Evolutionary conservation across 176 grass and related monocot species (phyloP).

Genomic region (Raddia distichophylla): DNA sequence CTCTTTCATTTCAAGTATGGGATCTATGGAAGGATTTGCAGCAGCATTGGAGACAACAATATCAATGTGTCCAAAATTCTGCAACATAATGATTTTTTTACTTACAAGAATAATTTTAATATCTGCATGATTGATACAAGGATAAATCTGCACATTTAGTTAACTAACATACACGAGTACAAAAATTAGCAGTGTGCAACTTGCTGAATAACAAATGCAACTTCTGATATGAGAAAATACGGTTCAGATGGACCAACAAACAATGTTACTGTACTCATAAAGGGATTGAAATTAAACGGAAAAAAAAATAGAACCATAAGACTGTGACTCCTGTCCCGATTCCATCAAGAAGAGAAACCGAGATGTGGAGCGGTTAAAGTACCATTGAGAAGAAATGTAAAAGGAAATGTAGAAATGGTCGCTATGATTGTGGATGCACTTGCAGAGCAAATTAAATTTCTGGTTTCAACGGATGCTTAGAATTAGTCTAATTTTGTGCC

Average conservation of each 20-base stretch:
- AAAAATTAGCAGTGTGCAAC: constrained; percentile 9
- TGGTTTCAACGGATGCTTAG: not conserved
- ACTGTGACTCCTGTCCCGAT: not conserved
- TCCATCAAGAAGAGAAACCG: not conserved
- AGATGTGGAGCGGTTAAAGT: not conserved
- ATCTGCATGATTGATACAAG: not conserved
- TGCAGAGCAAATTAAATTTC: not conserved
- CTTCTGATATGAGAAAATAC: not conserved
- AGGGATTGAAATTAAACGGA: no score
- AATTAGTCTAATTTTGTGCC: no score
- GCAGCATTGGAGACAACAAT: constrained; percentile 93
- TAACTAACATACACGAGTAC: not conserved
- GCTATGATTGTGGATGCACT: not conserved
- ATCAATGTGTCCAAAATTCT: constrained; percentile 91
- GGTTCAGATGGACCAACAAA: not conserved
- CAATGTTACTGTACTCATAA: no score
- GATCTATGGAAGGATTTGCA: constrained; percentile 77
- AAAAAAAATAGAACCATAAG: not conserved
- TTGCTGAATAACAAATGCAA: not conserved
- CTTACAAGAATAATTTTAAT: not conserved
- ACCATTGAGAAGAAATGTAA: not conserved
- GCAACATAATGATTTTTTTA: constrained; percentile 28
- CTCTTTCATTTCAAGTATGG: constrained; percentile 80
- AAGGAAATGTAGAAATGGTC: not conserved
- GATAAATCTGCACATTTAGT: not conserved